Percentiles rank a stretch among this genome's conserved stretches.
Conservation (phyloP, 1,284 basidiomycete species). For the Mixia osmundae region DNA sequence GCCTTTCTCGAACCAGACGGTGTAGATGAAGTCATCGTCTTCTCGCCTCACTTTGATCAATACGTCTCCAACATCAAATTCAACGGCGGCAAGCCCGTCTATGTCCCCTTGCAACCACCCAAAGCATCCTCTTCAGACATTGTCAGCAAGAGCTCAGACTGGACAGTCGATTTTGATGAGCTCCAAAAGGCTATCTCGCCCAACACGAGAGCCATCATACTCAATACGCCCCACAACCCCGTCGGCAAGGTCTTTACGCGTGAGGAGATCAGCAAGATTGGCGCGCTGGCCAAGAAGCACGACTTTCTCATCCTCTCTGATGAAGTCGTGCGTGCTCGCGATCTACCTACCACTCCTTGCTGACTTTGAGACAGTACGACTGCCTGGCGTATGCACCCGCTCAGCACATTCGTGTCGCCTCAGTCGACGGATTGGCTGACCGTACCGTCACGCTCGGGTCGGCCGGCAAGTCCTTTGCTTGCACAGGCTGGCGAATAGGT, state of each 20-base stretch:
- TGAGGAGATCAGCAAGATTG: slow-evolving; percentile 59
- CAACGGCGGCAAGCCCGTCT: slow-evolving; percentile 60
- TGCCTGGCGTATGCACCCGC: slow-evolving; percentile 69
- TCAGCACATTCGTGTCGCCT: slow-evolving; percentile 76
- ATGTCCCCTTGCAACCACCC: slow-evolving; percentile 81
- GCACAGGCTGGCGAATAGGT: slow-evolving; percentile 92
- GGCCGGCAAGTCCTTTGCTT: slow-evolving; percentile 55
- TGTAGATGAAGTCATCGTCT: slow-evolving; percentile 98
- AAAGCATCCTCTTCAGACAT: slow-evolving; percentile 23
- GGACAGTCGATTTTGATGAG: slow-evolving; percentile 67
- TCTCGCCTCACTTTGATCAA: slow-evolving; percentile 35
- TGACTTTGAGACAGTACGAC: slow-evolving; percentile 43
- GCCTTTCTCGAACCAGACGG: slow-evolving; percentile 66
- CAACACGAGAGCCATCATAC: slow-evolving; percentile 72
- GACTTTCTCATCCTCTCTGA: slow-evolving; percentile 84
- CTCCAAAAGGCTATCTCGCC: slow-evolving; percentile 57
- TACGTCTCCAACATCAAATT: slow-evolving; percentile 67
- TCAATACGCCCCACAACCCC: slow-evolving; percentile 79
- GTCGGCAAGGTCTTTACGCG: slow-evolving; percentile 82
- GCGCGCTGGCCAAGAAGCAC: slow-evolving; percentile 65
- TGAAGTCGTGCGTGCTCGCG: slow-evolving; percentile 49
- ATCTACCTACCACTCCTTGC: neutral
- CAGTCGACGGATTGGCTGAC: slow-evolving; percentile 94
- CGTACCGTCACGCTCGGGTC: slow-evolving; percentile 61
- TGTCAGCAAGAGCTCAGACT: too few species aligned